Evolutionary conservation across 2,329 filamentous ascomycete species (phyloP).

Genomic region (Zasmidium citrigriseum): DNA sequence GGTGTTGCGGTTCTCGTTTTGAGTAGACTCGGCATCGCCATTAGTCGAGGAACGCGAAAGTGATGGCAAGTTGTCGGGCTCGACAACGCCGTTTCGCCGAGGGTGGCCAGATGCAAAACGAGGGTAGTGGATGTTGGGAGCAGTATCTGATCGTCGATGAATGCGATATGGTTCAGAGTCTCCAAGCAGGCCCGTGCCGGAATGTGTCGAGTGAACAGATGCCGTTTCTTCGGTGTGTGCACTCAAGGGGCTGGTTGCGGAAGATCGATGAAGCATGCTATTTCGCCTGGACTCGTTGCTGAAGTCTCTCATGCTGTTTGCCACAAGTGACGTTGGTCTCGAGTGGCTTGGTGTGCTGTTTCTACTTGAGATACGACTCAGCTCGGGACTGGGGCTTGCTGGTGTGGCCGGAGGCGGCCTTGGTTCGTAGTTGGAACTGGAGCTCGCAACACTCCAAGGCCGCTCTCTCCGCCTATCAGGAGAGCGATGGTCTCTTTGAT

Average conservation of each 20-base stretch:
- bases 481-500: constrained; percentile 54
- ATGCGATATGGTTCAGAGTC: constrained; percentile 28
- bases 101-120: constrained; percentile 63
- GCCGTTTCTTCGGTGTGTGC: constrained; percentile 36
- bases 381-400: constrained; percentile 55
- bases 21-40: constrained; percentile 32
- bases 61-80: constrained; percentile 57
- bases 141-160: constrained; percentile 36
- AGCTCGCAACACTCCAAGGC: constrained; percentile 38
- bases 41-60: constrained; percentile 32
- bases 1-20: constrained; percentile 25
- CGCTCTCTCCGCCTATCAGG: constrained; percentile 43
- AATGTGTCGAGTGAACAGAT: constrained; percentile 35
- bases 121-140: constrained; percentile 44
- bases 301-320: constrained; percentile 34
- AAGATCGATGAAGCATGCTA: constrained; percentile 30
- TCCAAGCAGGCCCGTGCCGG: constrained; percentile 33
- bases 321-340: constrained; percentile 34
- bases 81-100: constrained; percentile 64
- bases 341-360: constrained; percentile 36
- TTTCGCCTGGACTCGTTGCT: constrained; percentile 32
- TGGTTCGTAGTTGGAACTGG: constrained; percentile 43
- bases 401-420: constrained; percentile 65
- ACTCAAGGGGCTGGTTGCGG: constrained; percentile 32
- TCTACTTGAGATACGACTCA: constrained; percentile 50